A percentile compares a stretch with the other conserved stretches of the same genome.
These are phyloP conservation scores for Penicillium crystallinum DNA, from an alignment of 495 filamentous ascomycete genomes.

Conservation along the genomic window DNA sequence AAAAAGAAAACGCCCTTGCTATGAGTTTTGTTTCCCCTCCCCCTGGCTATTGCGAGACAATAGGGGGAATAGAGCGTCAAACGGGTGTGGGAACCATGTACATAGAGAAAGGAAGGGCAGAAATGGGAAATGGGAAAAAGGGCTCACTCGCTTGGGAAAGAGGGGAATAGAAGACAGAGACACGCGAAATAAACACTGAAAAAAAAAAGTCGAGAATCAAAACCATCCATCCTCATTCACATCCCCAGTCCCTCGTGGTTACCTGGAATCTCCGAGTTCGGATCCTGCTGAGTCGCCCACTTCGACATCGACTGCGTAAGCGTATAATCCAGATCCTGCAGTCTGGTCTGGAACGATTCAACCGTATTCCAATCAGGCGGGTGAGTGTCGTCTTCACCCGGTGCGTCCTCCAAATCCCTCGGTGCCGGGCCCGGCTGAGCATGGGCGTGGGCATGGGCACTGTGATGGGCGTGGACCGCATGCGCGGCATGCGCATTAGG, in stretches of 20 bases:
- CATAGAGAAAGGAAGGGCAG: slow-evolving; percentile 1
- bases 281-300: slow-evolving; percentile 21
- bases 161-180: slow-evolving; percentile 7
- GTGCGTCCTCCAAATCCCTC: slow-evolving; percentile 7
- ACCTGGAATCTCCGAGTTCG: slow-evolving; percentile 15
- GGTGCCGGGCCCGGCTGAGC: not conserved
- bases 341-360: slow-evolving; percentile 20
- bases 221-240: slow-evolving; percentile 9
- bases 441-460: not conserved
- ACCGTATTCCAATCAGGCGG: slow-evolving; percentile 16
- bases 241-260: slow-evolving; percentile 25
- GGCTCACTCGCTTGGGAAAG: slow-evolving; percentile 1
- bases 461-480: not conserved
- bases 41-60: slow-evolving; percentile 5
- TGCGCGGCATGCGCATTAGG: not conserved
- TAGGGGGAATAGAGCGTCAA: not conserved
- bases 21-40: slow-evolving; percentile 19
- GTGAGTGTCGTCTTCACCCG: slow-evolving; percentile 8
- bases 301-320: slow-evolving; percentile 23
- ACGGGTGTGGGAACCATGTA: not conserved
- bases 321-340: slow-evolving; percentile 13
- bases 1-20: slow-evolving; percentile 16
- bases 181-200: not conserved
- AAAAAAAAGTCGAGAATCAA: not conserved
- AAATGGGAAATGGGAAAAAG: not conserved